Conservation (phyloP, 345 rosid species). For the Citrus cavaleriei region DNA sequence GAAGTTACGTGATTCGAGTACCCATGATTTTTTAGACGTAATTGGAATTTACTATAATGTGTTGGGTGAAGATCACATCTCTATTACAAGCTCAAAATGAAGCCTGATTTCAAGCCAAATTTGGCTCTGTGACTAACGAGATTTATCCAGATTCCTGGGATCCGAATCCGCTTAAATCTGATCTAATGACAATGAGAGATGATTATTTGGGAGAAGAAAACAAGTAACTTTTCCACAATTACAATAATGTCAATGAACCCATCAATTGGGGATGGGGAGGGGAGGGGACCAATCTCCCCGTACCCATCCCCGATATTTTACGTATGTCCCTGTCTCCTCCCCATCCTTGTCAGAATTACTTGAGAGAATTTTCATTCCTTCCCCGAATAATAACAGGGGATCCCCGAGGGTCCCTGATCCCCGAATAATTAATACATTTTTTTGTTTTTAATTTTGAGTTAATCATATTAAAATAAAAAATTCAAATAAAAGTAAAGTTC, state of each 20-base stretch:
- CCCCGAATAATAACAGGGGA: too few relatives aligned
- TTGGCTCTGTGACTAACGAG: background rate
- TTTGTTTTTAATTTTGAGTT: too few relatives aligned
- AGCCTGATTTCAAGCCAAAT: background rate
- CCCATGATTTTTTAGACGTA: background rate
- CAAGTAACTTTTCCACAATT: background rate
- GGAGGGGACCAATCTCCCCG: too few relatives aligned
- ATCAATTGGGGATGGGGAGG: background rate
- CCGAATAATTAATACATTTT: too few relatives aligned
- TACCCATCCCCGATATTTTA: fast-evolving
- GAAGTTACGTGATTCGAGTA: background rate
- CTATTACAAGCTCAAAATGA: background rate
- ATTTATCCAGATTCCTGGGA: background rate
- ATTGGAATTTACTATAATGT: background rate
- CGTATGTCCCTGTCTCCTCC: fast-evolving
- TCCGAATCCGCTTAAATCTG: background rate
- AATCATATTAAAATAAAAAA: too few relatives aligned
- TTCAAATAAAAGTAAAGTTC: too few relatives aligned
- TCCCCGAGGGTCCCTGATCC: fast-evolving
- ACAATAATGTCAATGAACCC: background rate
- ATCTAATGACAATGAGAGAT: background rate
- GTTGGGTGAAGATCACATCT: background rate
- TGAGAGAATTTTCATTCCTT: fast-evolving
- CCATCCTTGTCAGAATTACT: fast-evolving
- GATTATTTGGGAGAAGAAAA: background rate